Conservation (phyloP, 768 basidiomycete species). For the Naganishia vaughanmartiniae region DNA sequence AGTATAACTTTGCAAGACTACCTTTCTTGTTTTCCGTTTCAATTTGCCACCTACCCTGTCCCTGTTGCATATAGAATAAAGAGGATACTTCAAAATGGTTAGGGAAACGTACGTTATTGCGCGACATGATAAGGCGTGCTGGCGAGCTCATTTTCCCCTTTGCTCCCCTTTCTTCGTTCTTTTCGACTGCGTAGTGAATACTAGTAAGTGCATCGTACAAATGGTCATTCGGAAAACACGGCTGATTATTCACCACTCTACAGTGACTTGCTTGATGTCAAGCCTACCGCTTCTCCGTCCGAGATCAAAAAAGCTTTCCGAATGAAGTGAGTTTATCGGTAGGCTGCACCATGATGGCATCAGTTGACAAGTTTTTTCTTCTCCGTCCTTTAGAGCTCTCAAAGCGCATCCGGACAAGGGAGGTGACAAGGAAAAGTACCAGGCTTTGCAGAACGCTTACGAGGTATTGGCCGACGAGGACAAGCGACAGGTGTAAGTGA, state of each 20-base stretch:
- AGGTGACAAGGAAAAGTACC: conserved; percentile 67
- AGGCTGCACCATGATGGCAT: conserved; percentile 35
- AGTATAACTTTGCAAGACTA: too few species aligned
- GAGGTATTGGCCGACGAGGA: conserved; percentile 27
- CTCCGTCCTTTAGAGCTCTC: conserved; percentile 60
- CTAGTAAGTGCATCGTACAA: conserved; percentile 40
- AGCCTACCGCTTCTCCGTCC: conserved; percentile 68
- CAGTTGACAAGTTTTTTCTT: conserved; percentile 21
- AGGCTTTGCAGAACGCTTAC: conserved; percentile 84
- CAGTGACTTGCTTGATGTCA: conserved; percentile 78
- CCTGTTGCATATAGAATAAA: neutral
- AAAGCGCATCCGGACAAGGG: conserved; percentile 97
- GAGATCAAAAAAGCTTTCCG: conserved; percentile 85
- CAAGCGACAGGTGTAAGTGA: conserved; percentile 70
- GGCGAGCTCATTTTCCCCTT: neutral
- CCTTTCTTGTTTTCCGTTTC: neutral
- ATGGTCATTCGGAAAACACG: neutral
- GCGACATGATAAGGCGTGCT: neutral
- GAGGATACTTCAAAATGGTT: conserved; percentile 38
- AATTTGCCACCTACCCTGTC: neutral
- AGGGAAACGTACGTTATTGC: conserved; percentile 43
- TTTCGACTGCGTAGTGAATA: conserved; percentile 39
- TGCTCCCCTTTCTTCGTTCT: neutral
- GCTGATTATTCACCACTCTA: neutral
- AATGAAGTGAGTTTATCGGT: conserved; percentile 44